Conservation (phyloP, 1,139 yeast genomes). For the Hanseniaspora gamundiae region DNA sequence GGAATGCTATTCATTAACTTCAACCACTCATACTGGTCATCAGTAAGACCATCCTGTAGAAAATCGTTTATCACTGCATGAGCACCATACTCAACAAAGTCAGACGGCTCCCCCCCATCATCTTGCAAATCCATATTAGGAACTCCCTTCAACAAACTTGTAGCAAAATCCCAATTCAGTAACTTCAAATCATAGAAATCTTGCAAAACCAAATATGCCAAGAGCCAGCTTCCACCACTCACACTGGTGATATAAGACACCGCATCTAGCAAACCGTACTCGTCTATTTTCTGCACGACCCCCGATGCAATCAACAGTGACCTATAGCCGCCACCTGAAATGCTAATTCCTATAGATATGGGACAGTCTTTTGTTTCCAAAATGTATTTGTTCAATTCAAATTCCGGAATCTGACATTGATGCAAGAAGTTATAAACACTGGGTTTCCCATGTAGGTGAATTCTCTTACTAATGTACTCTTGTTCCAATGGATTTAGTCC, state of each 20-base stretch:
- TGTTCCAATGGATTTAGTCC: too few relatives aligned
- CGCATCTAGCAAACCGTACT: conserved; percentile 41
- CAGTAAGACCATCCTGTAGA: too few relatives aligned
- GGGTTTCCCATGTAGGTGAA: conserved; percentile 21
- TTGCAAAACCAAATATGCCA: conserved; percentile 38
- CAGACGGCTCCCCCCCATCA: conserved; percentile 17
- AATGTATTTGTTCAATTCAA: conserved; percentile 25
- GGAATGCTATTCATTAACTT: too few relatives aligned
- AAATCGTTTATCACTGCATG: conserved; percentile 9
- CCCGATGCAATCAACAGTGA: conserved; percentile 63
- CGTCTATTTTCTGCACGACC: conserved; percentile 40
- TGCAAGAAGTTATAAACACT: conserved; percentile 28
- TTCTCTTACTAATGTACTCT: conserved; percentile 29
- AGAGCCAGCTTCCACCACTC: conserved; percentile 63
- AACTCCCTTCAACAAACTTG: conserved; percentile 43
- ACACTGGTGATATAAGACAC: conserved; percentile 47
- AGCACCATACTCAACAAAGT: conserved; percentile 12
- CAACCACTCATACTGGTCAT: too few relatives aligned
- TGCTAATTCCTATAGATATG: conserved; percentile 38
- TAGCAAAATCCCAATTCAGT: conserved; percentile 33
- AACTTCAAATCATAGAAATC: conserved; percentile 32
- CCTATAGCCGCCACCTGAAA: conserved; percentile 69
- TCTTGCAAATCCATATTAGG: conserved; percentile 29
- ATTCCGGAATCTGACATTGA: conserved; percentile 29
- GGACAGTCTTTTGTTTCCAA: conserved; percentile 20